phyloP scores from a whole-genome alignment of 2,329 filamentous ascomycete species.

The Rosellinia necatrix region DNA sequence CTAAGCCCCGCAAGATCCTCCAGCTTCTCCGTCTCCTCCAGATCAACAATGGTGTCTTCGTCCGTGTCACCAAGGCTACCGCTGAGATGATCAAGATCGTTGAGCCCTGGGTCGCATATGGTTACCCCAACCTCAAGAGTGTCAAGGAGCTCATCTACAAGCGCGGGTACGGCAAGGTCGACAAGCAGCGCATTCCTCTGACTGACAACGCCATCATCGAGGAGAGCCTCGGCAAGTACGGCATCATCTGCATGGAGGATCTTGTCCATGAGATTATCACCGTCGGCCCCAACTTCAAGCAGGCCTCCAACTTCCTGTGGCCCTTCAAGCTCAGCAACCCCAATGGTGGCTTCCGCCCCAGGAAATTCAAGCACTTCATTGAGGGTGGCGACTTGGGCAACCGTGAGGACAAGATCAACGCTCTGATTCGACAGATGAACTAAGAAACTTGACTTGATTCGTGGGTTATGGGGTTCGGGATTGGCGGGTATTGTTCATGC shows the following conservation, averaged over 20 bases:
- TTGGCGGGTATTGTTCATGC: constrained; percentile 41
- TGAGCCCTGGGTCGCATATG: constrained; percentile 98
- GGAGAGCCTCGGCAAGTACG: constrained; percentile 95
- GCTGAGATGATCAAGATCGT: constrained; percentile 97
- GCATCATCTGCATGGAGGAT: constrained; percentile 99
- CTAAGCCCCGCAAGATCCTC: constrained; percentile 99
- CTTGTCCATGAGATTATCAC: constrained; percentile 99
- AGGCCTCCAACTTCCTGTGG: constrained; percentile 99
- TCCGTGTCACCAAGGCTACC: constrained; percentile 97
- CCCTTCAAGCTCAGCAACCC: constrained; percentile 99
- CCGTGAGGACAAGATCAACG: constrained; percentile 98
- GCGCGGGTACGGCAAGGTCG: constrained; percentile 98
- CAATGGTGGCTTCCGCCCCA: constrained; percentile 89
- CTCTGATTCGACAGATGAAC: constrained; percentile 97
- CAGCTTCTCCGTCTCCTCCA: constrained; percentile 99
- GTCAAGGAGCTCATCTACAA: constrained; percentile 99
- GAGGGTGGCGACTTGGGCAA: constrained; percentile 99
- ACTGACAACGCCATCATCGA: constrained; percentile 99
- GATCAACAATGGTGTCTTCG: constrained; percentile 99
- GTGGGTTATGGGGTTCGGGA: constrained; percentile 39
- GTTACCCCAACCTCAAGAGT: constrained; percentile 99
- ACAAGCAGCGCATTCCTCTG: constrained; percentile 95
- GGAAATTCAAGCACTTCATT: constrained; percentile 99
- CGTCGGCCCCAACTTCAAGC: constrained; percentile 99
- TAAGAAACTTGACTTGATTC: constrained; percentile 54